Conservation (phyloP, 2,329 filamentous ascomycete species). For the Colletotrichum melonis region DNA sequence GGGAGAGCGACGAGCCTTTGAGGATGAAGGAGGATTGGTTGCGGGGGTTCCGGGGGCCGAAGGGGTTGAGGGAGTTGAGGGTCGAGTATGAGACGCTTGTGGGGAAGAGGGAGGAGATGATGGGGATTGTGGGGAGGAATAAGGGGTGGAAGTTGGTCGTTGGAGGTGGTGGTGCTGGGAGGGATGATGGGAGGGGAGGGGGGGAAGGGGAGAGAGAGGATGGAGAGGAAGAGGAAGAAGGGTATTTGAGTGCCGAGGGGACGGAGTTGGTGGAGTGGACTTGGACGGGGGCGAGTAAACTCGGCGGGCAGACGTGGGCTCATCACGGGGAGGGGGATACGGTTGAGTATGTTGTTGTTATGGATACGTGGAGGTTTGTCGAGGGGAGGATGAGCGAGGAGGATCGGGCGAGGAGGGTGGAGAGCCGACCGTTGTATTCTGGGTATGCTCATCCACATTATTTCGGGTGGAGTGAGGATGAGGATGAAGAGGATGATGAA, state of each 20-base stretch:
- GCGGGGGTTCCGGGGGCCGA: slow-evolving; percentile 36
- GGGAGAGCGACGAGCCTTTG: slow-evolving; percentile 52
- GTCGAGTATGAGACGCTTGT: slow-evolving; percentile 61
- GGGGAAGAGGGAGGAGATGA: slow-evolving; percentile 56
- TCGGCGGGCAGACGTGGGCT: slow-evolving; percentile 9
- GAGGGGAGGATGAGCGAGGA: slow-evolving; percentile 10
- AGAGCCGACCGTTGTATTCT: neutral
- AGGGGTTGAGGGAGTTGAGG: slow-evolving; percentile 50
- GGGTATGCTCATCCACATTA: too few relatives aligned
- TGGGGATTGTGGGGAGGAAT: slow-evolving; percentile 50
- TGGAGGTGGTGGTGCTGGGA: neutral
- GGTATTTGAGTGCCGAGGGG: slow-evolving; percentile 15
- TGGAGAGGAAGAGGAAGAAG: neutral
- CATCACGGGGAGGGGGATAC: slow-evolving; percentile 21
- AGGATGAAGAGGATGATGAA: neutral
- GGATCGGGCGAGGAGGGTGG: neutral
- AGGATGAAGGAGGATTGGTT: slow-evolving; percentile 52
- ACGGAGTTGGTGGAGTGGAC: slow-evolving; percentile 19
- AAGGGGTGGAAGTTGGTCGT: slow-evolving; percentile 23
- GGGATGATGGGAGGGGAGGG: neutral
- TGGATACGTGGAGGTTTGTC: slow-evolving; percentile 20
- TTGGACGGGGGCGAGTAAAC: slow-evolving; percentile 16
- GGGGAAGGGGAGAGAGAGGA: too few relatives aligned
- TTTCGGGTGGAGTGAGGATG: neutral
- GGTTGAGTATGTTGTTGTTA: slow-evolving; percentile 28